These are phyloP conservation scores for Solanum hybrid DNA, from an alignment of 305 asterid species.

Conservation along the genomic window DNA sequence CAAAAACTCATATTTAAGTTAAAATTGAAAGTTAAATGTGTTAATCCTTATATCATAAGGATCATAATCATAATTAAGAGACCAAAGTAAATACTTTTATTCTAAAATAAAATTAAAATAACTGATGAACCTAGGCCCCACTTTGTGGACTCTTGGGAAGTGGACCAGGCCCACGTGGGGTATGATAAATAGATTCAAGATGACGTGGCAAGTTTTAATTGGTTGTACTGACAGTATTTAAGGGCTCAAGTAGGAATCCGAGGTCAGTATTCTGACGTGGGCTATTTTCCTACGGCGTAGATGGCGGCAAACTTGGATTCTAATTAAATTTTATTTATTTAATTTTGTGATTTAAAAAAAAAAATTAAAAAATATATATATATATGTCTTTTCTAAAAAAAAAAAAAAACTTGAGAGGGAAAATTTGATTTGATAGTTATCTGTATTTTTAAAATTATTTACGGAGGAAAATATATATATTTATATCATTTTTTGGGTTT, in stretches of 20 bases:
- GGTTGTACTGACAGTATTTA: not conserved
- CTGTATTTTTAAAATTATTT: not conserved
- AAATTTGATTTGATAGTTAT: not conserved
- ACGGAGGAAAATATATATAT: not conserved
- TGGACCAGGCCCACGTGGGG: not conserved
- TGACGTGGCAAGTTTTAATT: not conserved
- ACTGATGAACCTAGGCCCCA: not conserved
- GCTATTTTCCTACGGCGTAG: not conserved
- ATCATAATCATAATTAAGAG: not conserved
- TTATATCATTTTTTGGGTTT: not conserved
- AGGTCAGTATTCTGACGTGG: not conserved
- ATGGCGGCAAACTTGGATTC: not conserved
- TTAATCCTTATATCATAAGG: not conserved
- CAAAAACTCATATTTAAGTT: not conserved
- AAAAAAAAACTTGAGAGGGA: not conserved
- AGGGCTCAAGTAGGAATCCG: slow-evolving; percentile 1
- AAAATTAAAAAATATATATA: not conserved
- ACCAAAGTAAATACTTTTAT: not conserved
- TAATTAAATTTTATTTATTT: not conserved
- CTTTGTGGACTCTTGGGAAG: not conserved
- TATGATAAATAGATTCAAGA: not conserved
- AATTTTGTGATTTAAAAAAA: not conserved
- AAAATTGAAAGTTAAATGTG: not conserved
- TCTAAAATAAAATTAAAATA: not conserved
- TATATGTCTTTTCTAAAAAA: not conserved